Evolutionary conservation across 192 early-diverging fungal genomes (phyloP).

Genomic region (Entophlyctis helioformis): DNA sequence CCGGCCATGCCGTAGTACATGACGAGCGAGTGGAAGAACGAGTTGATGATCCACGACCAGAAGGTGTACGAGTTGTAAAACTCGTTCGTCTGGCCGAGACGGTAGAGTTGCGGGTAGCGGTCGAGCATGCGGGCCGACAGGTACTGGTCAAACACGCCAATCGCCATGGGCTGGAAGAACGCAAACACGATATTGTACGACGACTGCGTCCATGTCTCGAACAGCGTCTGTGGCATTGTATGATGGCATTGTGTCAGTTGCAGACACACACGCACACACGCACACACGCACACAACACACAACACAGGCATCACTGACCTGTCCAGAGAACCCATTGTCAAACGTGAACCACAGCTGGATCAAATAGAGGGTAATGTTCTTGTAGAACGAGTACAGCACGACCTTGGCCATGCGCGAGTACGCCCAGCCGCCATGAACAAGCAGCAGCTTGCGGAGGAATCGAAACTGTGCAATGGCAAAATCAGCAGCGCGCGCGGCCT

Average conservation of each 20-base stretch:
- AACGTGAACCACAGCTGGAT: conserved; percentile 96
- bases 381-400: conserved; percentile 97
- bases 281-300: too few relatives aligned
- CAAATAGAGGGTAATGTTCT: conserved; percentile 96
- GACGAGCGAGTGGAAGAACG: conserved; percentile 82
- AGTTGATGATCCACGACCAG: conserved; percentile 87
- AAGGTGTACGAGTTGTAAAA: conserved; percentile 78
- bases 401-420: conserved; percentile 92
- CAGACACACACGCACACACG: too few relatives aligned
- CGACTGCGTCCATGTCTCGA: conserved; percentile 96
- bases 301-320: too few relatives aligned
- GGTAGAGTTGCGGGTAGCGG: conserved; percentile 95
- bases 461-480: conserved; percentile 98
- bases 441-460: conserved; percentile 84
- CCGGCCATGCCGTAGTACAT: conserved; percentile 59
- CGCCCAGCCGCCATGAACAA: conserved; percentile 96
- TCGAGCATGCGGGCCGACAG: conserved; percentile 87
- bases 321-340: conserved; percentile 91
- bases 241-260: too few relatives aligned
- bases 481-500: conserved; percentile 92
- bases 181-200: conserved; percentile 94
- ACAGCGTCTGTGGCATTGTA: conserved; percentile 84
- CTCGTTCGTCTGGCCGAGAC: conserved; percentile 32
- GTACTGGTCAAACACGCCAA: conserved; percentile 98
- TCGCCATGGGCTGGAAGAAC: conserved; percentile 83